Base-by-base conservation (phyloP, 129 eudicot species). In the Pseudognaphalium luteoalbum region DNA sequence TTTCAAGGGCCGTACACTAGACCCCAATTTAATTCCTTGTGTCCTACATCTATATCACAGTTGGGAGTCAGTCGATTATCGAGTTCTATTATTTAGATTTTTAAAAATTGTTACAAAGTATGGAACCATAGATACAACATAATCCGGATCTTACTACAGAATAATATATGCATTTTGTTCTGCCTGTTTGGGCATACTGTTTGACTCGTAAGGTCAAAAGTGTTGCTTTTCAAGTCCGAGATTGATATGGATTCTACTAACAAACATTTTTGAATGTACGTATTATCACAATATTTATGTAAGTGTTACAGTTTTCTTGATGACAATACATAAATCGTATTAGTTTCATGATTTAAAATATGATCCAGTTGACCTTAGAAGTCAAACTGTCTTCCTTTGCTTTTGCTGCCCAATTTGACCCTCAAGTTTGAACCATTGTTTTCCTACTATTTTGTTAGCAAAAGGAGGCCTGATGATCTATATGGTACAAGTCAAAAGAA, bases 11-110 rank as follows among this genome's bases (percentile, higher is more conserved):
- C 66, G 6, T 72, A 33, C 51, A 72, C 81, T 12, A 44, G 37
- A 19, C 70, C 76, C 15, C 62, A 59, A 8, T 77, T 77, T 41
- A 77, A 68, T n/a, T 77, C 76, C 7, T 41, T 77, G 76, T 77
- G 76, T 14, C 67, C 70, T 70, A 58, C 33, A 14, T 47, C 33
- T 30, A 29, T 69, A 29, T 68, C 50, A n/a, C 67, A 57, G 22
- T 20, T 12, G n/a, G 14, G 50, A 19, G 70, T 29, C 4, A 50
- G 17, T 3, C 52, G 47, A 29, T 59, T 41, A 58, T 58, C 57
- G 10, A 10, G 9, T 67, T 66, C 58, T 35, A 32, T 67, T 76
- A 54, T 44, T 44, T 14, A 44, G 17, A 44, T 12, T 17, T 12
- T 12, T 2, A 1, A 44, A 12, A 44, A 44, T 3, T 2, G 17